phyloP scores from a whole-genome alignment of 371 early-diverging fungal genomes.

The Mortierella sp. region DNA sequence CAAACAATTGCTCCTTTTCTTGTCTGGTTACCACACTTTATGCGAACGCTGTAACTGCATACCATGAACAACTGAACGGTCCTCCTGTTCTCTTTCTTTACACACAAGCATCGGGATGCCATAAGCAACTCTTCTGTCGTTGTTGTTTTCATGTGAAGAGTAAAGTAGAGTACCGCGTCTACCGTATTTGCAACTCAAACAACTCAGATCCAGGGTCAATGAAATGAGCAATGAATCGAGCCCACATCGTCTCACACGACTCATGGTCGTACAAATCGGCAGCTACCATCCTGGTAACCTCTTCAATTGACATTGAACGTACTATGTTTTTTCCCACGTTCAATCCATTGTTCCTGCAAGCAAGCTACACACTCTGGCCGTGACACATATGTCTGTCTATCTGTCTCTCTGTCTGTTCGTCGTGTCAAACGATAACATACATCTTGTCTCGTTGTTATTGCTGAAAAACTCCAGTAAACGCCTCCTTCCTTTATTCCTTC shows the following conservation, averaged over 20 bases:
- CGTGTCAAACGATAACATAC: no score
- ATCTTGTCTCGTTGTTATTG: neutral
- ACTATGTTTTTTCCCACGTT: neutral
- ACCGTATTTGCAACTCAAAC: neutral
- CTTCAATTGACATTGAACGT: neutral
- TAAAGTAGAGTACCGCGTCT: neutral
- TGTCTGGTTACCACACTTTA: no score
- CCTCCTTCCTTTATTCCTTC: neutral
- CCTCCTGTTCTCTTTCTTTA: no score
- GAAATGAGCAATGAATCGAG: neutral
- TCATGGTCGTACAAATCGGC: neutral
- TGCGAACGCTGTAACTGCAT: no score
- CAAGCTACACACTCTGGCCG: neutral
- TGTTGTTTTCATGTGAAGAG: neutral
- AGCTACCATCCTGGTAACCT: neutral
- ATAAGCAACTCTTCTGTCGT: neutral
- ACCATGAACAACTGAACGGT: no score
- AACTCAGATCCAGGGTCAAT: neutral
- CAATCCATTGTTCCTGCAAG: neutral
- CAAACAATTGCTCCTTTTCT: no score
- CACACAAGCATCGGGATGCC: neutral
- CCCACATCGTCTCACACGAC: neutral
- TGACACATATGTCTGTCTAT: neutral
- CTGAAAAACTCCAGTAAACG: neutral
- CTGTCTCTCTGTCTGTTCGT: neutral